Conservation (phyloP, 768 basidiomycete genomes). For the Agrocybe pediades region DNA sequence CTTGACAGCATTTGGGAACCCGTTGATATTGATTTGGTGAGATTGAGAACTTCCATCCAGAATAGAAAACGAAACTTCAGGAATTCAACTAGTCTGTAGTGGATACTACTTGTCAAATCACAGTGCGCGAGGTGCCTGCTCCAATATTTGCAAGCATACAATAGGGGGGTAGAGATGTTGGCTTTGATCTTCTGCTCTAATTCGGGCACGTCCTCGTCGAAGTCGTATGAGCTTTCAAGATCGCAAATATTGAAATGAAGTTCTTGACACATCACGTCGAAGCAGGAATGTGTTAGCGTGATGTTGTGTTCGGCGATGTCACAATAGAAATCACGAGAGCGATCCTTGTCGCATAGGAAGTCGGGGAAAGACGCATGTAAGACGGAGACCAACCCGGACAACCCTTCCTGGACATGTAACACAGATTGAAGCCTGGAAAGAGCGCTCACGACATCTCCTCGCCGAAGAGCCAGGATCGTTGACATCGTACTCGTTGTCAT, state of each 20-base stretch:
- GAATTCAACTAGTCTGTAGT: conserved; percentile 13
- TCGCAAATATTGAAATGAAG: not conserved
- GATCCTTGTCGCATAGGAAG: not conserved
- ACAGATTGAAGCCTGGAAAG: too few species aligned
- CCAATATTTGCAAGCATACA: conserved; percentile 41
- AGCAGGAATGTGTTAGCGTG: not conserved
- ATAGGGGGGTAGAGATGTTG: conserved; percentile 28
- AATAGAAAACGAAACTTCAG: conserved; percentile 27
- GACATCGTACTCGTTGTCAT: too few species aligned
- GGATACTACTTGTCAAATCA: conserved; percentile 9
- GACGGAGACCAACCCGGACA: too few species aligned
- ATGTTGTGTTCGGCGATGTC: not conserved
- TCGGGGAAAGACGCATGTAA: conserved; percentile 1
- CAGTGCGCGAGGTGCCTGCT: conserved; percentile 28
- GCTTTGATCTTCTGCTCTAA: conserved; percentile 15
- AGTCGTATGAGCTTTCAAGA: not conserved
- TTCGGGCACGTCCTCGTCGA: conserved; percentile 18
- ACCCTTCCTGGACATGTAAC: too few species aligned
- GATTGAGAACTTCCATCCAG: conserved; percentile 41
- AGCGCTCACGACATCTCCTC: too few species aligned
- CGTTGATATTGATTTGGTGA: conserved; percentile 12
- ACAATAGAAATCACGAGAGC: not conserved
- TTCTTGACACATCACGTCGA: not conserved
- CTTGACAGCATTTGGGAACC: conserved; percentile 10
- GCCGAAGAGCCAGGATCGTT: too few species aligned